phyloP scores from a whole-genome alignment of 1,284 basidiomycete genomes.

The Pseudozyma hubeiensis region DNA sequence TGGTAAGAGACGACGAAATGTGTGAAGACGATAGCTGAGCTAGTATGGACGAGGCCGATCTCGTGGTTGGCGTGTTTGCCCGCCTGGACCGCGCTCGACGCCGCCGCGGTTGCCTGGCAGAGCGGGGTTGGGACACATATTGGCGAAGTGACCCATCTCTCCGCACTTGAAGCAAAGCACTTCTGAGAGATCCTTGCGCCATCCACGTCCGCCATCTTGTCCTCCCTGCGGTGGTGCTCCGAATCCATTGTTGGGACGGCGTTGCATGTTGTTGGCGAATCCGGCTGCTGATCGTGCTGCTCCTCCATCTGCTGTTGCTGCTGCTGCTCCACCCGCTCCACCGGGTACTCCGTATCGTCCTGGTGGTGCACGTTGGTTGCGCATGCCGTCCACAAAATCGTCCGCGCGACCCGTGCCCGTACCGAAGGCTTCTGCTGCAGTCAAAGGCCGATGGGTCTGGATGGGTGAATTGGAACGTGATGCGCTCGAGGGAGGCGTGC shows the following conservation, averaged over 20 bases:
- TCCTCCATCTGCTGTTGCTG: not conserved
- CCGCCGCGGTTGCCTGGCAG: conserved; percentile 61
- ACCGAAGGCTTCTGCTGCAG: conserved; percentile 65
- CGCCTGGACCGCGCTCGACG: conserved; percentile 49
- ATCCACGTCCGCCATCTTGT: conserved; percentile 33
- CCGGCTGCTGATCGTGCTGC: conserved; percentile 7
- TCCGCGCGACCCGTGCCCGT: conserved; percentile 18
- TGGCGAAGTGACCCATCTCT: conserved; percentile 66
- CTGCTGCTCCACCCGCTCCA: conserved; percentile 6
- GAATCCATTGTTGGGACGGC: conserved; percentile 19
- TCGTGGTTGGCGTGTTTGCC: conserved; percentile 21
- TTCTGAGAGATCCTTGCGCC: conserved; percentile 56
- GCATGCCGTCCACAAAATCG: conserved; percentile 26
- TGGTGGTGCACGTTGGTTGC: conserved; percentile 23
- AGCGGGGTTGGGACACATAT: conserved; percentile 61
- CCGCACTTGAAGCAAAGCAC: conserved; percentile 67
- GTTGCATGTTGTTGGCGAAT: conserved; percentile 13
- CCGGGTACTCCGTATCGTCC: conserved; percentile 29
- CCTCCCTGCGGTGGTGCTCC: conserved; percentile 9
- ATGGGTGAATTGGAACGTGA: conserved; percentile 64
- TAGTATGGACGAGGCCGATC: conserved; percentile 39
- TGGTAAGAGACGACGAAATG: not conserved
- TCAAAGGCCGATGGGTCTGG: conserved; percentile 62
- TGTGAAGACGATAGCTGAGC: not conserved
- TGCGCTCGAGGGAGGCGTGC: conserved; percentile 57